Base-by-base conservation (phyloP, 345 rosid species). In the Gossypium arboreum region DNA sequence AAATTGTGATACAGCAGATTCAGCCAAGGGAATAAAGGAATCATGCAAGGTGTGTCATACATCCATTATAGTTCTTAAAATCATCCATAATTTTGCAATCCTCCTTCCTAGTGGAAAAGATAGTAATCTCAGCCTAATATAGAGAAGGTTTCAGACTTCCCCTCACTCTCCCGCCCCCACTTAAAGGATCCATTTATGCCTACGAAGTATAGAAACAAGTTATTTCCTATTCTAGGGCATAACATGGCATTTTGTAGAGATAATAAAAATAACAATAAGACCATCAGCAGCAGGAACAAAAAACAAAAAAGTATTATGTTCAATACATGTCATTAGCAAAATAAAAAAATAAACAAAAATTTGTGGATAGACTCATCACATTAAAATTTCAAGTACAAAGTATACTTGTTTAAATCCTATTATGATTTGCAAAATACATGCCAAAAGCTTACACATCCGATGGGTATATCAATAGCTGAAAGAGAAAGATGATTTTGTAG, bases 361-460 rank as follows among this genome's bases (percentile, higher is more conserved):
- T 39, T 12, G 7, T 34, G 51, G 1, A 55, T 20, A 71, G 25
- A 71, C 8, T n/a, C 74, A 9, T 69, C 29, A 71, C 18, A n/a
- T 52, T 34, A 71, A 12, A 71, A 50, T 34, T 55, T 55, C 34
- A 41, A 7, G 20, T n/a, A 6, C 2, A 18, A 70, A 51, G 61
- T 52, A 41, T 10, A 17, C 47, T 29, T 60, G 34, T 9, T n/a
- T 34, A 27, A 10, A 50, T 70, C 15, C 9, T 27, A 59, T n/a
- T 29, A 52, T 54, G 47, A 16, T 27, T 27, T 34, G 25, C 45
- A 29, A 15, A 24, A 50, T 51, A 50, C 25, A 70, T 27, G 73
- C n/a, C 73, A 71, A 17, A 55, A 71, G 74, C 3, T 71, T 71
- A 47, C 18, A 55, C 5, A 34, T 41, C 52, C 12, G 12, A 71